These are phyloP conservation scores for Rubia yunnanensis DNA, from an alignment of 257 asterid species.

Conservation along the genomic window DNA sequence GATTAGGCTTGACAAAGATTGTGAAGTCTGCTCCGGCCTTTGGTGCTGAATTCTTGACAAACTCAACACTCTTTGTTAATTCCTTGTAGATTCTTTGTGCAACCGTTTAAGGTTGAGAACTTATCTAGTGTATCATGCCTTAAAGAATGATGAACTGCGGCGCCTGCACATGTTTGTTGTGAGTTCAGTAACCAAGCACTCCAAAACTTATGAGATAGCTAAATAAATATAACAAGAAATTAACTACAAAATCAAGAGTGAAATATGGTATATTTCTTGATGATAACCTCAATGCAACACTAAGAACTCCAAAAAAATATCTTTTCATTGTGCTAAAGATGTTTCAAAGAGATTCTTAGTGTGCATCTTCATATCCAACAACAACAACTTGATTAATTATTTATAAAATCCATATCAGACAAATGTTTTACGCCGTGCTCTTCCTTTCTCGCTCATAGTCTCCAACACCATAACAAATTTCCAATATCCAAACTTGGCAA, in stretches of 20 bases:
- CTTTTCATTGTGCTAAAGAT: too few relatives aligned
- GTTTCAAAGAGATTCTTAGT: too few relatives aligned
- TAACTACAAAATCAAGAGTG: background rate
- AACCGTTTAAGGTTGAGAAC: slow-evolving; percentile 23
- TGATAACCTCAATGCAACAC: background rate
- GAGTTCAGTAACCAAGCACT: slow-evolving; percentile 2
- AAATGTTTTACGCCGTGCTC: too few relatives aligned
- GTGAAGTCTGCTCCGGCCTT: slow-evolving; percentile 22
- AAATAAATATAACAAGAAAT: background rate
- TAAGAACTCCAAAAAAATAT: background rate
- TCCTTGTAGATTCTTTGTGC: slow-evolving; percentile 29
- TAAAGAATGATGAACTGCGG: slow-evolving; percentile 36
- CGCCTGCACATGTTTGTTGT: slow-evolving; percentile 15
- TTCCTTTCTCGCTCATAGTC: too few relatives aligned
- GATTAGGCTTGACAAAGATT: slow-evolving; percentile 26
- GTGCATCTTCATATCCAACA: too few relatives aligned
- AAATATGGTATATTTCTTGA: too few relatives aligned
- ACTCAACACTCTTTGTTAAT: slow-evolving; percentile 18
- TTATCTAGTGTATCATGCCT: slow-evolving; percentile 55
- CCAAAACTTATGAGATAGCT: background rate
- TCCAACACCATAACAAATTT: background rate
- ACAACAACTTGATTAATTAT: too few relatives aligned
- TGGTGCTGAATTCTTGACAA: slow-evolving; percentile 21
- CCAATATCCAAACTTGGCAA: too few relatives aligned
- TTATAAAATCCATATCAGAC: too few relatives aligned